Evolutionary conservation across 345 rosid species (phyloP).

Genomic region (Citrus maxima): DNA sequence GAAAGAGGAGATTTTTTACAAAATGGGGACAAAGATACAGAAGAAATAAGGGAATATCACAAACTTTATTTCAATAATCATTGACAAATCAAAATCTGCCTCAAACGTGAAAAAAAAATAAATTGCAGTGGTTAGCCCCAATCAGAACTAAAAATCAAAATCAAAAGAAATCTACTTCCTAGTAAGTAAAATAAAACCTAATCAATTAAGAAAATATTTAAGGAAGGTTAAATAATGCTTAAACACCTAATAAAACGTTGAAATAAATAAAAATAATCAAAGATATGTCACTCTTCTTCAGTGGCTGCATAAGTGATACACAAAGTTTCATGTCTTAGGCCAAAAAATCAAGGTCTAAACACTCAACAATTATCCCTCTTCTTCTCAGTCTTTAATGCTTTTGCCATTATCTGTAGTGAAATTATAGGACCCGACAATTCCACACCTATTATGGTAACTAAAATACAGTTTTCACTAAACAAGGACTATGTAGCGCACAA

Average conservation of each 20-base stretch:
- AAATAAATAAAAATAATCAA: too few species aligned
- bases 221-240: not conserved
- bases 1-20: not conserved
- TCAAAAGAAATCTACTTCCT: not conserved
- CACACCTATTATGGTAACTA: not conserved
- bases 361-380: not conserved
- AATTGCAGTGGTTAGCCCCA: not conserved
- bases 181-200: not conserved
- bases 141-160: not conserved
- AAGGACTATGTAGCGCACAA: not conserved
- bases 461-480: not conserved
- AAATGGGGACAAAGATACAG: not conserved
- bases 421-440: not conserved
- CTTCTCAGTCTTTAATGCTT: not conserved
- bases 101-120: not conserved
- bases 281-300: not conserved
- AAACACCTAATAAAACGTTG: not conserved
- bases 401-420: not conserved
- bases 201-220: not conserved
- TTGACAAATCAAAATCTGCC: not conserved
- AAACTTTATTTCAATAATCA: not conserved
- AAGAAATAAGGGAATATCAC: not conserved
- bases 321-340: not conserved
- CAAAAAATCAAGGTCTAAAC: not conserved
- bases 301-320: not conserved